Conservation (phyloP, 495 filamentous ascomycete genomes). For the Evernia prunastri region DNA sequence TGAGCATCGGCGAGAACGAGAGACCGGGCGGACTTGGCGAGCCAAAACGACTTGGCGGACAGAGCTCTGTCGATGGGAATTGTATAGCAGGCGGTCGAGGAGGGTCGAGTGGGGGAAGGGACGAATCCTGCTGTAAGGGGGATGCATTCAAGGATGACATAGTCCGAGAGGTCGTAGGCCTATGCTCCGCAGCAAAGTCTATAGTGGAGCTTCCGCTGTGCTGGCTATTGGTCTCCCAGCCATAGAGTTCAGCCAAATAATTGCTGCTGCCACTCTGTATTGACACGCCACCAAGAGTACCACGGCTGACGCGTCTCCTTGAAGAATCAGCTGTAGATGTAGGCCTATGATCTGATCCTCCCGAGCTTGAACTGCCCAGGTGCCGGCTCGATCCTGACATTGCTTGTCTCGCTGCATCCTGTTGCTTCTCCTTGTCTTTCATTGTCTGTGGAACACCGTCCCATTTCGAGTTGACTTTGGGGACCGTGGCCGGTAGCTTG, state of each 20-base stretch:
- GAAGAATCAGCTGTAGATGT: constrained; percentile 8
- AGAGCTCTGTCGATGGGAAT: background rate
- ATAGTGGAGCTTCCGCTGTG: background rate
- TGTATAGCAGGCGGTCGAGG: constrained; percentile 5
- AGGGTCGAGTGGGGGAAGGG: background rate
- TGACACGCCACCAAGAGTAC: constrained; percentile 17
- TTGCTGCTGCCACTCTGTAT: constrained; percentile 16
- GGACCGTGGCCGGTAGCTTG: constrained; percentile 39
- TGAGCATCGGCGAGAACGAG: constrained; percentile 17
- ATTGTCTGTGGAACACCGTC: constrained; percentile 38
- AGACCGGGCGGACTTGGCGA: constrained; percentile 11
- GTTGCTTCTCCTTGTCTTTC: constrained; percentile 30
- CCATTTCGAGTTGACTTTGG: constrained; percentile 46
- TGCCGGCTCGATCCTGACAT: constrained; percentile 15
- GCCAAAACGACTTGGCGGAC: background rate
- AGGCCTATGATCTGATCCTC: constrained; percentile 13
- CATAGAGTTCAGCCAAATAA: constrained; percentile 20
- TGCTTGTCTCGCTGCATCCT: constrained; percentile 28
- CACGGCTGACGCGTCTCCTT: constrained; percentile 14
- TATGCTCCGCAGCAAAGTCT: constrained; percentile 13
- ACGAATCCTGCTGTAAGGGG: background rate
- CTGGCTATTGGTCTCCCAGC: constrained; percentile 18
- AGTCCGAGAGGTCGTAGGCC: constrained; percentile 8
- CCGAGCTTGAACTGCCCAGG: constrained; percentile 4
- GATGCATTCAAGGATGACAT: background rate